These are phyloP conservation scores for Aspergillus pseudonomiae DNA, from an alignment of 2,329 filamentous ascomycete genomes.

Conservation along the genomic window DNA sequence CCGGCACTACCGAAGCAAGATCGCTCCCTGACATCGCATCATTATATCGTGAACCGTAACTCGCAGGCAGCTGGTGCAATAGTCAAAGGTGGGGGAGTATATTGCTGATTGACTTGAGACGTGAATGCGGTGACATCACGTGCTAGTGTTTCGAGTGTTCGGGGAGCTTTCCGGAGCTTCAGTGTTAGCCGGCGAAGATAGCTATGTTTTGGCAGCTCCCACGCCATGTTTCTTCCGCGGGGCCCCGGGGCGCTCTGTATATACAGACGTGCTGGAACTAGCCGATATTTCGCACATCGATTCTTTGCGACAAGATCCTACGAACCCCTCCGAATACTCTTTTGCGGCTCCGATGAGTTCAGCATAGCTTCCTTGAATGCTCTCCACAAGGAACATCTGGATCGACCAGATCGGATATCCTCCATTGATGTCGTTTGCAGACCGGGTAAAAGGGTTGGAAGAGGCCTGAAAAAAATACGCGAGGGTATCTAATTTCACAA, in stretches of 20 bases:
- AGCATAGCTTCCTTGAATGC: constrained; percentile 77
- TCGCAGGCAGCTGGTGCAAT: constrained; percentile 19
- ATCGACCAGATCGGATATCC: constrained; percentile 60
- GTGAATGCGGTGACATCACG: constrained; percentile 37
- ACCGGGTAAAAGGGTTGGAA: constrained; percentile 75
- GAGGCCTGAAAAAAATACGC: constrained; percentile 69
- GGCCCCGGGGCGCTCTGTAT: constrained; percentile 24
- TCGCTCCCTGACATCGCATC: constrained; percentile 46
- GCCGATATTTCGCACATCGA: constrained; percentile 20
- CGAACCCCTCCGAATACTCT: constrained; percentile 77
- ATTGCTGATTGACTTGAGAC: constrained; percentile 20
- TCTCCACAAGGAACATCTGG: constrained; percentile 62
- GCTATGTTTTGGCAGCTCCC: not conserved
- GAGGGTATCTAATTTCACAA: constrained; percentile 56
- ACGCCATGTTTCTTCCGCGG: constrained; percentile 30
- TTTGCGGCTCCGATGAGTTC: constrained; percentile 92
- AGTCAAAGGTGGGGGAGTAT: constrained; percentile 6
- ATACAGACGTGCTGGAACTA: constrained; percentile 21
- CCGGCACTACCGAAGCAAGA: constrained; percentile 62
- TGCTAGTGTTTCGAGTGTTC: constrained; percentile 19
- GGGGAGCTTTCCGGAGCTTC: constrained; percentile 18
- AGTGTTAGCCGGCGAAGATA: constrained; percentile 6
- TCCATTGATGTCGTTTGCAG: constrained; percentile 86
- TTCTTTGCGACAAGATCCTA: constrained; percentile 35
- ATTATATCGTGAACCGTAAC: constrained; percentile 17